Conservation (phyloP, 306 rosid species). For the Gastrolobium villosum region DNA sequence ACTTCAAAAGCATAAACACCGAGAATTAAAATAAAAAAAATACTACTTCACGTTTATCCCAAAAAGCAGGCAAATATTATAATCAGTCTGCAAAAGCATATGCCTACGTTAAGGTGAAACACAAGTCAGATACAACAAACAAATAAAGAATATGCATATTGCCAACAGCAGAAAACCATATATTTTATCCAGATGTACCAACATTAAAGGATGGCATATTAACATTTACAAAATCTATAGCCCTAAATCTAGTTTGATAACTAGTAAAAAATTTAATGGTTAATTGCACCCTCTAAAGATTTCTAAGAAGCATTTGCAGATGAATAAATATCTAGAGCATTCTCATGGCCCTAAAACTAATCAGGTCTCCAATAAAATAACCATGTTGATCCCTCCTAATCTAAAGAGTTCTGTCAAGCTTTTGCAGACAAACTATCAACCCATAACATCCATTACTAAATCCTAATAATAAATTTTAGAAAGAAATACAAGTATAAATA, state of each 20-base stretch:
- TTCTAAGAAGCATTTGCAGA: neutral
- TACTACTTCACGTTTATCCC: neutral
- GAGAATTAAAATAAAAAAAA: no score
- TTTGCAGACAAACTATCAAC: neutral
- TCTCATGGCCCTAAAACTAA: neutral
- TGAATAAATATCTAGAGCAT: constrained; percentile 3
- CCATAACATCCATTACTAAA: neutral
- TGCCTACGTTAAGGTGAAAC: constrained; percentile 7
- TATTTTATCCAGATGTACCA: neutral
- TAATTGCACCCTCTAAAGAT: neutral
- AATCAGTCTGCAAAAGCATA: constrained; percentile 18
- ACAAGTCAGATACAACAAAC: constrained; percentile 8
- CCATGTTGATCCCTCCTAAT: neutral
- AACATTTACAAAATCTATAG: neutral
- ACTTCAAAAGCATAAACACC: neutral
- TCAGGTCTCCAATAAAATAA: neutral
- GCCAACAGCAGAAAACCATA: neutral
- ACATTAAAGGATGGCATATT: neutral
- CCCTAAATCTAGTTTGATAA: neutral
- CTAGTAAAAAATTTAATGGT: neutral
- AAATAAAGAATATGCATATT: neutral
- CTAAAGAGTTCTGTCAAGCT: neutral
- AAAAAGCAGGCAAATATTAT: neutral
- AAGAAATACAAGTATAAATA: neutral
- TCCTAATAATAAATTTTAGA: neutral